Conservation (phyloP, 768 basidiomycete genomes). For the Clitopilus passeckerianus region DNA sequence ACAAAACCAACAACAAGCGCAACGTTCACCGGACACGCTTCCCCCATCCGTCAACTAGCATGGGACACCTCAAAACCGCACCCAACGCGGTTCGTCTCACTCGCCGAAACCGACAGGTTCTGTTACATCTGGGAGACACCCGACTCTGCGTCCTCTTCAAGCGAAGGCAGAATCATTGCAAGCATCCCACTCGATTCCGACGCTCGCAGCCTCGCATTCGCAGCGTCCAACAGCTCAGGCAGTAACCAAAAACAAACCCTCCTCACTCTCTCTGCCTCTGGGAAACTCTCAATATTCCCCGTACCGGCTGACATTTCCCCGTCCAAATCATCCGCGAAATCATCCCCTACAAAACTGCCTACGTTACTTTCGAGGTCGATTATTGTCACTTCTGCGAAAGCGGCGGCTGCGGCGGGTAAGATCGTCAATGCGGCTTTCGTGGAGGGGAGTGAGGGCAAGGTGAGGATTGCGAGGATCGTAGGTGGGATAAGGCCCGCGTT, state of each 20-base stretch:
- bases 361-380: conserved; percentile 51
- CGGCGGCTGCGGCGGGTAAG: conserved; percentile 23
- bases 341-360: conserved; percentile 39
- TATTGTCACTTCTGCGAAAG: conserved; percentile 35
- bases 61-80: conserved; percentile 43
- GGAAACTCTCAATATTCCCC: conserved; percentile 52
- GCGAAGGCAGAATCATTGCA: conserved; percentile 51
- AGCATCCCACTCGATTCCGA: conserved; percentile 63
- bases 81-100: conserved; percentile 48
- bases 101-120: conserved; percentile 59
- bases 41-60: conserved; percentile 42
- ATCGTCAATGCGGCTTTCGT: conserved; percentile 46
- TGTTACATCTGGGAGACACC: conserved; percentile 58
- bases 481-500: conserved; percentile 58
- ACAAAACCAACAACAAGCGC: conserved; percentile 41
- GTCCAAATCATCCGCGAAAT: conserved; percentile 25
- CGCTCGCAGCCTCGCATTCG: conserved; percentile 39
- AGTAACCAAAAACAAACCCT: conserved; percentile 30
- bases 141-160: conserved; percentile 21
- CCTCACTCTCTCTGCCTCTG: conserved; percentile 54
- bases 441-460: conserved; percentile 29
- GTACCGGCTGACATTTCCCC: conserved; percentile 39
- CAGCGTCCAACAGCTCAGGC: conserved; percentile 13
- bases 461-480: conserved; percentile 50
- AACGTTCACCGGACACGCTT: conserved; percentile 64